phyloP scores from a whole-genome alignment of 257 asterid genomes.

The Perilla frutescens region DNA sequence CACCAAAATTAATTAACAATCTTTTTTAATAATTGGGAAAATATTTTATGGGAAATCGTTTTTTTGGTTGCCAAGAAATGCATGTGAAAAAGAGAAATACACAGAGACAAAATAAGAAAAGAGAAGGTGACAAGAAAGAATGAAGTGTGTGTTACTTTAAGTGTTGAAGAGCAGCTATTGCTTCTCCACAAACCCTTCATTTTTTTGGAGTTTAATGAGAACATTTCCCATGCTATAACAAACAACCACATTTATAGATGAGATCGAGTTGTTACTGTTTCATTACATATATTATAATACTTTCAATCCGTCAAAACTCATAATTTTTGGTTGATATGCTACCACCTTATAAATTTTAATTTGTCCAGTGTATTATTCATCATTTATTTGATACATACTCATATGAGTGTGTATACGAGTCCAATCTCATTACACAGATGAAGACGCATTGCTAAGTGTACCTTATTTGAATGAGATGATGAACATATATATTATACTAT shows the following conservation, averaged over 20 bases:
- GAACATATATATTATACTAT: too few species aligned
- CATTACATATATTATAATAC: too few species aligned
- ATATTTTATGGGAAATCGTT: background rate
- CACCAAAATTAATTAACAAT: background rate
- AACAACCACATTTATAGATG: constrained; percentile 37
- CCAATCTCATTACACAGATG: too few species aligned
- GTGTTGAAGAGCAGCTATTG: background rate
- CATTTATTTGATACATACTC: too few species aligned
- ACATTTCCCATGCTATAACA: background rate
- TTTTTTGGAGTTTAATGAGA: constrained; percentile 5
- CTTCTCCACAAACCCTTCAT: constrained; percentile 30
- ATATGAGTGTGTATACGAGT: too few species aligned
- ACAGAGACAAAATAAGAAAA: background rate
- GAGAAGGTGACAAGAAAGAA: constrained; percentile 1
- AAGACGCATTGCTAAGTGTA: too few species aligned
- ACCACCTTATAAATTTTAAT: too few species aligned
- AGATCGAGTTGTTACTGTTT: background rate
- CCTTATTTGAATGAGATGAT: too few species aligned
- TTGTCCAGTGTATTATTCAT: too few species aligned
- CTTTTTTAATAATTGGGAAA: background rate
- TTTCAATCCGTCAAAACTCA: too few species aligned
- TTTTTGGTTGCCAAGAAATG: background rate
- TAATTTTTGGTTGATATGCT: too few species aligned
- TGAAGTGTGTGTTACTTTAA: constrained; percentile 43
- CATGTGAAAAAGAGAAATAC: background rate